Conservation (phyloP, 2,329 filamentous ascomycete species). For the Fusarium veterinarium region DNA sequence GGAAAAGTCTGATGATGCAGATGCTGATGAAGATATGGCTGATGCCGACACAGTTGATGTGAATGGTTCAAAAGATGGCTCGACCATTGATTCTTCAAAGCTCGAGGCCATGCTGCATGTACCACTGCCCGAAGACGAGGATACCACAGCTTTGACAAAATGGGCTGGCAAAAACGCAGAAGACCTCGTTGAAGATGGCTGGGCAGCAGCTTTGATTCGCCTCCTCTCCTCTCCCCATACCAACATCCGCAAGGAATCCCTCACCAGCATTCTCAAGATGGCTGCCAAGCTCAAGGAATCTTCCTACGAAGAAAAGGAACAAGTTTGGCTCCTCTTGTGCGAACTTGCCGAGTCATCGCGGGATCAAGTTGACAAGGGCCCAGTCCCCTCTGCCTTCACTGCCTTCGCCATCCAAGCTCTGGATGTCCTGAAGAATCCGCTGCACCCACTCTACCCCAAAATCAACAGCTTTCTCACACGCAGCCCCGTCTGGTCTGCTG, state of each 20-base stretch:
- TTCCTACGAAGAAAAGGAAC: conserved; percentile 78
- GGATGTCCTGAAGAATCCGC: conserved; percentile 77
- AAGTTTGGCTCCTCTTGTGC: conserved; percentile 81
- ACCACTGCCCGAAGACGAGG: conserved; percentile 58
- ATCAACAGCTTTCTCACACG: conserved; percentile 86
- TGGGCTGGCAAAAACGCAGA: conserved; percentile 84
- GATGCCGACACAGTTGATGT: conserved; percentile 13
- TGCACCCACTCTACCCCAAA: conserved; percentile 87
- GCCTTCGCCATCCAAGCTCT: conserved; percentile 80
- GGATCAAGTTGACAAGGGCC: conserved; percentile 61
- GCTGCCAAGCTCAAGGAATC: conserved; percentile 73
- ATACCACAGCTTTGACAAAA: conserved; percentile 64
- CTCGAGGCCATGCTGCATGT: conserved; percentile 65
- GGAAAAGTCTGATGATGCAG: conserved; percentile 16
- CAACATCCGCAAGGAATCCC: conserved; percentile 82
- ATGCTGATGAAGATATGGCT: conserved; percentile 35
- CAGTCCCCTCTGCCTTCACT: conserved; percentile 79
- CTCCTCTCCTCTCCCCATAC: conserved; percentile 80
- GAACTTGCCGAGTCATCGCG: conserved; percentile 82
- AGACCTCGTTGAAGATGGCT: conserved; percentile 81
- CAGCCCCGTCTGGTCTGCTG: conserved; percentile 78
- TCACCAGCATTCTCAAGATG: conserved; percentile 75
- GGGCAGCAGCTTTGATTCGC: conserved; percentile 75
- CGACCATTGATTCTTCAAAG: conserved; percentile 53
- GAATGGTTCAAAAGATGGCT: conserved; percentile 14